Base-by-base conservation (phyloP, 306 rosid species). In the Malus fusca region DNA sequence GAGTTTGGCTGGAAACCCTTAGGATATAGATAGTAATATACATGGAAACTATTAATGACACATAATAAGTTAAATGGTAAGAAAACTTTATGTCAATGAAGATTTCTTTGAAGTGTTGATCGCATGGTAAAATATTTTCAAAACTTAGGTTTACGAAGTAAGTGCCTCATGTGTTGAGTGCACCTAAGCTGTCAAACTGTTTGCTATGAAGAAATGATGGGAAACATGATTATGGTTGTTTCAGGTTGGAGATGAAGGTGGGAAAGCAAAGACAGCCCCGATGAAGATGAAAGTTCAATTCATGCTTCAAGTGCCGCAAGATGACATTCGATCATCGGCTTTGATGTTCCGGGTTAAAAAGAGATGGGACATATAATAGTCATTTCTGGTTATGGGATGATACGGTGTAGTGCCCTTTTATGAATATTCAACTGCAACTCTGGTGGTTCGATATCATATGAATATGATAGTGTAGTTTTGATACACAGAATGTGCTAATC, bases 291-390 rank as follows among this genome's bases (percentile, higher is more conserved):
- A 92, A 66, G 88, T 90, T 80, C 99, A 95, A 77, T 87, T 92
- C 90, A 95, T 95, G 99, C 96, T 95, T 40, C 99, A 95, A 82
- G 97, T 95, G 76, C 99, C 99, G 65, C 97, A 92, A 66, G 96
- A 92, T 60, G 89, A 90, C 85, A 88, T 95, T 42, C 87, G 74
- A 73, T 90, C 97, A 74, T 85, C 98, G 30, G 88, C 81, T 66
- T 84, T 95, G 77, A 90, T 95, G 97, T 89, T 95, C 86, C 89
- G 98, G 62, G 81, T 95, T 63, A 95, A 95, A 85, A 95, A 92
- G 87, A 89, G 99, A 90, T 90, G 97, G 97, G 99, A 95, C 78
- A 81, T 95, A 71, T 62, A 74, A 68, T 44, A 15, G 1, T 51
- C 21, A 51, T 6, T 62, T 62, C 14, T 61, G 42, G 43, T 61